A percentile compares a stretch with the other conserved stretches of the same genome.
phyloP scores from a whole-genome alignment of 805 yeast genomes.

The Ogataea glucozyma region DNA sequence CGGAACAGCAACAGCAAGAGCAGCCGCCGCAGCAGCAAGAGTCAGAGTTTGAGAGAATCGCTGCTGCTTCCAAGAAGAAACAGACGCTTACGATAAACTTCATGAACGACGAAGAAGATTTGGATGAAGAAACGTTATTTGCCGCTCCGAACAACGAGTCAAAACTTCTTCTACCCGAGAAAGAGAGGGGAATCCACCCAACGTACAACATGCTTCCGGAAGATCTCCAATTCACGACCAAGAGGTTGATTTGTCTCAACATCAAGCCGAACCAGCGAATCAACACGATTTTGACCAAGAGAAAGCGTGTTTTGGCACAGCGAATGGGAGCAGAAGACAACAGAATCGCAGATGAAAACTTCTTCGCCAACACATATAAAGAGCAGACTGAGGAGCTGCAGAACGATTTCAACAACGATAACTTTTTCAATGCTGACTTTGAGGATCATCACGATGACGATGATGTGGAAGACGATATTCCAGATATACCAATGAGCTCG shows the following conservation, averaged over 20 bases:
- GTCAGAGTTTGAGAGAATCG: slow-evolving; percentile 9
- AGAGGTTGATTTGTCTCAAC: slow-evolving; percentile 46
- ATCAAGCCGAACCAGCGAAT: slow-evolving; percentile 42
- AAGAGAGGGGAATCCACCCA: slow-evolving; percentile 27
- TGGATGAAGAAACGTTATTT: slow-evolving; percentile 30
- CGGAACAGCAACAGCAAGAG: neutral
- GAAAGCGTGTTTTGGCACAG: slow-evolving; percentile 23
- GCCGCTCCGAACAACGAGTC: slow-evolving; percentile 23
- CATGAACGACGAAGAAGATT: slow-evolving; percentile 27
- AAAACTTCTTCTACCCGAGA: slow-evolving; percentile 28
- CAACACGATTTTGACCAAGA: slow-evolving; percentile 30
- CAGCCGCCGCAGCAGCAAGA: too few relatives aligned
- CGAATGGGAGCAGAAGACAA: slow-evolving; percentile 27
- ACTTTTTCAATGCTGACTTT: slow-evolving; percentile 30
- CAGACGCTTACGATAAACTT: slow-evolving; percentile 29
- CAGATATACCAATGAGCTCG: slow-evolving; percentile 26
- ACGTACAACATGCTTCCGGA: slow-evolving; percentile 43
- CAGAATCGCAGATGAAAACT: slow-evolving; percentile 50
- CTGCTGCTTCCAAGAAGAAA: slow-evolving; percentile 14
- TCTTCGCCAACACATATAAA: slow-evolving; percentile 49
- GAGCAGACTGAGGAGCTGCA: slow-evolving; percentile 29
- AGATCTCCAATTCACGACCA: slow-evolving; percentile 51
- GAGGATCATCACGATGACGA: slow-evolving; percentile 41
- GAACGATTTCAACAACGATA: slow-evolving; percentile 15
- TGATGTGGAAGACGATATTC: slow-evolving; percentile 32